Conservation (phyloP, 768 basidiomycete species). For the Leccinellum luteum region DNA sequence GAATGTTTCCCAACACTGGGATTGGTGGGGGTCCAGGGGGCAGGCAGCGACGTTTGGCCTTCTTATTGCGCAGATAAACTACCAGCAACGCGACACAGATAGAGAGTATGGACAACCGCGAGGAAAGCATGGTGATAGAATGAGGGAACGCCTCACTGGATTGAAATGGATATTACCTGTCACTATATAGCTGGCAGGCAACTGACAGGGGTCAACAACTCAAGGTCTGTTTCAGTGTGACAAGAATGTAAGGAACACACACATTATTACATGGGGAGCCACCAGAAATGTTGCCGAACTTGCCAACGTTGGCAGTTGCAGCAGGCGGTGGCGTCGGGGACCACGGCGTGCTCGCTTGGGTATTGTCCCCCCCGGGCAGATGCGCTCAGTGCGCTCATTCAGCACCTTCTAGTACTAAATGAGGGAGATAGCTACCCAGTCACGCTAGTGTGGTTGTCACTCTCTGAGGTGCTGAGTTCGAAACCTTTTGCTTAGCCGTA, state of each 20-base stretch:
- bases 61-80: slow-evolving; percentile 9
- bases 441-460: too few species aligned
- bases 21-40: slow-evolving; percentile 24
- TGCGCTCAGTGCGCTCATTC: too few species aligned
- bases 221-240: not conserved
- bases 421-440: too few species aligned
- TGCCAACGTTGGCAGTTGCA: too few species aligned
- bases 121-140: slow-evolving; percentile 3
- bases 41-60: slow-evolving; percentile 6
- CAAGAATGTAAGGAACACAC: not conserved
- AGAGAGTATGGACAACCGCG: slow-evolving; percentile 1
- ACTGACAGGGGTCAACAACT: not conserved
- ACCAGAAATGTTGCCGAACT: not conserved
- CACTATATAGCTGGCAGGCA: not conserved
- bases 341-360: too few species aligned
- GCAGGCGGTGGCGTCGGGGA: too few species aligned
- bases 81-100: slow-evolving; percentile 10
- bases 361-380: too few species aligned
- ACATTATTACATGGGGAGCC: not conserved
- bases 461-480: too few species aligned
- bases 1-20: slow-evolving; percentile 22
- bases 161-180: not conserved
- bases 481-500: too few species aligned
- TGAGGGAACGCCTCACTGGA: not conserved
- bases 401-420: too few species aligned